Base-by-base conservation (phyloP, 1,139 yeast genomes). In the Cylindricascospora bacillispora region DNA sequence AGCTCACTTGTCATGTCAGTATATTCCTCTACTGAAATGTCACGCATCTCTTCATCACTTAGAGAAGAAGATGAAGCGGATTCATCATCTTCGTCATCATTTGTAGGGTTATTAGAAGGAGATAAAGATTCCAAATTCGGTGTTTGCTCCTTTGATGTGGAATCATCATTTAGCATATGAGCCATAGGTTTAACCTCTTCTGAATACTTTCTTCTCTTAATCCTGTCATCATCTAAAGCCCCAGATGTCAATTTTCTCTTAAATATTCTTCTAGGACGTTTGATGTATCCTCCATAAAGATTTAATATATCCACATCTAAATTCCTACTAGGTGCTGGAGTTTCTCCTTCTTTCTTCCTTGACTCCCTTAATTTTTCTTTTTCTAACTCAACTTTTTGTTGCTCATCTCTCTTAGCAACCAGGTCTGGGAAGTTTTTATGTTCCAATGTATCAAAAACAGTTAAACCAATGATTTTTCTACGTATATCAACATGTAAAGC, bases 381-480 rank as follows among this genome's bases (percentile, higher is more conserved):
- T 45, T 43, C 26, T 5, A 25, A 14, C 28, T 47, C 48, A 35
- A 40, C 38, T 30, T 43, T 49, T 25, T 50, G 51, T 14, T 38
- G 41, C 20, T 55, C 59, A 13, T 29, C 32, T 13, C 47, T 55
- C 24, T 65, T 67, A n/a, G 61, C 61, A 19, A 72, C 56, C 15
- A 71, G 42, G 2, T 62, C 63, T 1, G 80, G 75, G 43, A 72
- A 77, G 29, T 68, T 67, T 3, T 68, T 70, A 27, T 73, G 77
- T 35, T 69, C 67, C 39, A 83, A 61, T 13, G 68, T 57, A 20
- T 75, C 78, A 32, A 79, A 62, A 12, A 83, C 68, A 2, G 67
- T 64, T 0, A 93, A 86, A 0, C 83, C 86, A 21, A 81, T 67
- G 4, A 80, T 59, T 39, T 85, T 69, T 45, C 76, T 89, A 44